phyloP scores from a whole-genome alignment of 202 grass and related monocot species.

The Dendrocalamus latiflorus region DNA sequence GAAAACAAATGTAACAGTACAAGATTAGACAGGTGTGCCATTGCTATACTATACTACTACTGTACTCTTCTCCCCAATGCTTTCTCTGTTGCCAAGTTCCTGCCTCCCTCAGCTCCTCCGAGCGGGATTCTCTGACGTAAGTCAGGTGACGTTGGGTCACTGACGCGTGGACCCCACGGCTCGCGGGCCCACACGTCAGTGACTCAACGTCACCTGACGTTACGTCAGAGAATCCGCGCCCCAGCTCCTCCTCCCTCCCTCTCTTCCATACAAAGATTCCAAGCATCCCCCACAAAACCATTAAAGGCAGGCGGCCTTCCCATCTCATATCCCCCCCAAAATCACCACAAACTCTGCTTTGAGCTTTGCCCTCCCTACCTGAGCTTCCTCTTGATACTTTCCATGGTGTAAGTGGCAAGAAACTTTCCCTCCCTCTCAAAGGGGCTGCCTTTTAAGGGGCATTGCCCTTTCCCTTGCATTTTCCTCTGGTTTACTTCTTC shows the following conservation, averaged over 20 bases:
- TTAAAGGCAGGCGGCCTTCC: too few species aligned
- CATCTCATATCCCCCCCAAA: too few species aligned
- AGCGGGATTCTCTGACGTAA: too few species aligned
- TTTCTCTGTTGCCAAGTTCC: neutral
- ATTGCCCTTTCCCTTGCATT: slow-evolving; percentile 16
- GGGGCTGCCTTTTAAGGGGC: neutral
- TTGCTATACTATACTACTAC: too few species aligned
- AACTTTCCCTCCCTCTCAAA: slow-evolving; percentile 10
- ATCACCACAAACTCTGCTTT: neutral
- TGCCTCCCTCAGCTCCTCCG: too few species aligned
- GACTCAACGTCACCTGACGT: too few species aligned
- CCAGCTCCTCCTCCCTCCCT: neutral
- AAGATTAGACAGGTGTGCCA: neutral
- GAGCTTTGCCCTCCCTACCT: neutral
- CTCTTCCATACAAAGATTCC: slow-evolving; percentile 31
- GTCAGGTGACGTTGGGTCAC: too few species aligned
- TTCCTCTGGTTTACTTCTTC: neutral
- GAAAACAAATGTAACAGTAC: neutral
- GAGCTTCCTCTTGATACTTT: slow-evolving; percentile 1
- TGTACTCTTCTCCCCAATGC: neutral
- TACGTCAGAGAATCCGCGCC: too few species aligned
- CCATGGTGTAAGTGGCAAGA: slow-evolving; percentile 35
- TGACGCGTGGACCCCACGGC: too few species aligned
- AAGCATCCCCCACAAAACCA: slow-evolving; percentile 11
- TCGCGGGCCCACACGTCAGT: too few species aligned